Conservation (phyloP, 2,329 filamentous ascomycete genomes). For the Tricladium varicosporioides region DNA sequence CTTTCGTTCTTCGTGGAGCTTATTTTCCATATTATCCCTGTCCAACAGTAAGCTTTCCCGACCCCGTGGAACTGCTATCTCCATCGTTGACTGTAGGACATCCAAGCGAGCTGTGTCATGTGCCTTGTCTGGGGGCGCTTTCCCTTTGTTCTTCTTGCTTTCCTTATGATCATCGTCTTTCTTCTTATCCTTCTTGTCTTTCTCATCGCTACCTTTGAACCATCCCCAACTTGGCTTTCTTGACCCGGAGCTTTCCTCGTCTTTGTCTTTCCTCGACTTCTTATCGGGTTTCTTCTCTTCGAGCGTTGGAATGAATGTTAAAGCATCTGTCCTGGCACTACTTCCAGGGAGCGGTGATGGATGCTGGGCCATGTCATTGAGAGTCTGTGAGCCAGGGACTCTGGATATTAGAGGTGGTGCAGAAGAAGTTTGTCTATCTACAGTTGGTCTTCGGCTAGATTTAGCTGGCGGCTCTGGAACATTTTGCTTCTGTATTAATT, state of each 20-base stretch:
- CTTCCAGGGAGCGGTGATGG: slow-evolving; percentile 70
- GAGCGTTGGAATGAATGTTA: slow-evolving; percentile 78
- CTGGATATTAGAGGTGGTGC: slow-evolving; percentile 24
- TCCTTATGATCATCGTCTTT: slow-evolving; percentile 56
- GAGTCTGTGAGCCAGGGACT: slow-evolving; percentile 17
- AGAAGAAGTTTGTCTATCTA: slow-evolving; percentile 34
- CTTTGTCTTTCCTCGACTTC: slow-evolving; percentile 71
- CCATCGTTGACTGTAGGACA: slow-evolving; percentile 83
- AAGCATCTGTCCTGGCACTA: slow-evolving; percentile 68
- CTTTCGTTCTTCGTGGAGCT: slow-evolving; percentile 76
- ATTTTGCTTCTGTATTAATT: slow-evolving; percentile 26
- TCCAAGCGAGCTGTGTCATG: slow-evolving; percentile 84
- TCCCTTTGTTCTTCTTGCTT: slow-evolving; percentile 65
- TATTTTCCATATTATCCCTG: slow-evolving; percentile 68
- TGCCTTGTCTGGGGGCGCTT: slow-evolving; percentile 51
- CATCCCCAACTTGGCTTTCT: slow-evolving; percentile 85
- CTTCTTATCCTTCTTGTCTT: slow-evolving; percentile 67
- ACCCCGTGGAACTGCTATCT: slow-evolving; percentile 59
- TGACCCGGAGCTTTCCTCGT: slow-evolving; percentile 52
- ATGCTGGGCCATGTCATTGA: slow-evolving; percentile 61
- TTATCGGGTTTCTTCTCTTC: slow-evolving; percentile 76
- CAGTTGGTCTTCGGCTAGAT: slow-evolving; percentile 41
- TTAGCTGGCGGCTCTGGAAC: slow-evolving; percentile 47
- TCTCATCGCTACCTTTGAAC: slow-evolving; percentile 75
- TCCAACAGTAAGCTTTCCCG: slow-evolving; percentile 85